These are phyloP conservation scores for Solanum lycopersicoides DNA, from an alignment of 257 asterid genomes.

Conservation along the genomic window DNA sequence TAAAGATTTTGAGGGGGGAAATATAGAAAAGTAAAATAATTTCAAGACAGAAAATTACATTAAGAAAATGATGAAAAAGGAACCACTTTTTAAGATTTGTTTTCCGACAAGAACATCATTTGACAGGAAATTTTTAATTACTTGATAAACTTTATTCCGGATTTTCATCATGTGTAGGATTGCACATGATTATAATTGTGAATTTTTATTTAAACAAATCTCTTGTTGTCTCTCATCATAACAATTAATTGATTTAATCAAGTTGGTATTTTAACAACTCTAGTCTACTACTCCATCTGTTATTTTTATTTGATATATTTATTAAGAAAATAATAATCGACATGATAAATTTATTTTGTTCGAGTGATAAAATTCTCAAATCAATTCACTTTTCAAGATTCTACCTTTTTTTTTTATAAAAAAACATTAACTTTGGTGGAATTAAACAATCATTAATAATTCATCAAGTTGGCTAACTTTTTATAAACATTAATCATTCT, in stretches of 20 bases:
- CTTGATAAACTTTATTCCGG: background rate
- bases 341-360: too few relatives aligned
- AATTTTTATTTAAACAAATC: background rate
- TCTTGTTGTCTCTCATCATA: background rate
- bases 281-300: background rate
- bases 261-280: background rate
- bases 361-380: too few relatives aligned
- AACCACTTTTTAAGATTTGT: background rate
- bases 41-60: background rate
- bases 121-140: background rate
- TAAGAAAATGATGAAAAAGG: background rate
- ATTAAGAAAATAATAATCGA: too few relatives aligned
- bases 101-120: background rate
- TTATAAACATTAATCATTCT: background rate
- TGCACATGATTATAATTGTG: background rate
- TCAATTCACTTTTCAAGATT: too few relatives aligned
- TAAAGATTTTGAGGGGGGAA: background rate
- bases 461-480: background rate
- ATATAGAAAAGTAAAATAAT: background rate
- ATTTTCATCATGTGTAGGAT: background rate
- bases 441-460: background rate
- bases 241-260: background rate
- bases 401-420: too few relatives aligned
- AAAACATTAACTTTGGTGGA: background rate
- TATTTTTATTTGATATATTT: too few relatives aligned